Conservation (phyloP, 257 asterid species). For the Solanum pennellii region DNA sequence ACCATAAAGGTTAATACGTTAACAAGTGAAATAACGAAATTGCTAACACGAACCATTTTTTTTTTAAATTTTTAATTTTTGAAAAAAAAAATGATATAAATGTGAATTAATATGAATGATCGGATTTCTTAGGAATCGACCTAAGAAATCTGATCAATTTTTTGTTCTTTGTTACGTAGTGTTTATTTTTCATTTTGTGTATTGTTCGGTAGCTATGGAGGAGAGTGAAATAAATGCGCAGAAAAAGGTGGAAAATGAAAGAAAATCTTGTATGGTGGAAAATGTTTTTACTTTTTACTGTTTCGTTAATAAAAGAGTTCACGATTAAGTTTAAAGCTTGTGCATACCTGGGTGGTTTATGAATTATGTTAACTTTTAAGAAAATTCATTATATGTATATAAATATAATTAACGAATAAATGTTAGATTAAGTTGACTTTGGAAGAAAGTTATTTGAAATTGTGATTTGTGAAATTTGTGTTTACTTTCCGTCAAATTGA, state of each 20-base stretch:
- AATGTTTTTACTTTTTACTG: neutral
- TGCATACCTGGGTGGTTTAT: neutral
- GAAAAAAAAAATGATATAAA: neutral
- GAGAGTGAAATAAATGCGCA: neutral
- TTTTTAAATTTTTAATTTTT: no score
- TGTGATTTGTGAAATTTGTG: neutral
- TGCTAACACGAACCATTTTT: slow-evolving; percentile 40
- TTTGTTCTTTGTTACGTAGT: neutral
- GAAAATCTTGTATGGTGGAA: neutral
- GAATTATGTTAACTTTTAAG: neutral
- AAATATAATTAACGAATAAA: no score
- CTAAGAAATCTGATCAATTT: neutral
- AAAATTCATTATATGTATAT: neutral
- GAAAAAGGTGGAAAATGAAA: neutral
- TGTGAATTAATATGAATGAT: neutral
- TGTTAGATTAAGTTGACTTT: neutral
- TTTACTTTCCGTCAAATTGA: neutral
- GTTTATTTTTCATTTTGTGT: neutral
- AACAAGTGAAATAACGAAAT: slow-evolving; percentile 28
- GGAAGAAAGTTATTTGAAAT: neutral
- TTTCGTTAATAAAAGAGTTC: neutral
- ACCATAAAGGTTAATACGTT: slow-evolving; percentile 32
- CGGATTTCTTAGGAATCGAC: neutral
- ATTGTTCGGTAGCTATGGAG: neutral
- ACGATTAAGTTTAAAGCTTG: neutral